Base-by-base conservation (phyloP, 345 rosid genomes). In the Camelina sativa region DNA sequence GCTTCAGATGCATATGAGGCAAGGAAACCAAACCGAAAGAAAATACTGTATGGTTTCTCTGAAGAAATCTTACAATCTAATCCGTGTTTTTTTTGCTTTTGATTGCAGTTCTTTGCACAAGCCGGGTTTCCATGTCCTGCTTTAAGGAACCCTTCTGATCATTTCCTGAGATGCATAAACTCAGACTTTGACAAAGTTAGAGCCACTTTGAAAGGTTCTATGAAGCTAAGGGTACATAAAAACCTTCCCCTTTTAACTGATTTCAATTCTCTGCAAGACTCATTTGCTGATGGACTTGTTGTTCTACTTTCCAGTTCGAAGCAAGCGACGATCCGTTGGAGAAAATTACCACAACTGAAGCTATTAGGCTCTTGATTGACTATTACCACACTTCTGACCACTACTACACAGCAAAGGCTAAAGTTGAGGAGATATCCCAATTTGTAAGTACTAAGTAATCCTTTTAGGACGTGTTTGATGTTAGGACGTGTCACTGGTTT, bases 71-170 rank as follows among this genome's bases (percentile, higher is more conserved):
- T 57, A 17, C n/a, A 61, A 60, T 67, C 53, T 73, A 53, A 72
- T 34, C 25, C 1, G 0, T 23, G 44, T 8, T 28, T 37, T 8
- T 28, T 37, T 44, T 19, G 22, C 57, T 57, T 53, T 17, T 10
- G 3, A 20, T 55, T 74, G 70, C 84, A 94, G 98, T 94, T 94
- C 86, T 94, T 94, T 23, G 98, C 95, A 56, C 91, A 88, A 82
- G 97, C 96, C 22, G 98, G 97, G 63, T 91, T 94, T 51, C 98
- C 98, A 22, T 94, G 97, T 79, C 97, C 98, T 69, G 80, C 96
- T 71, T 71, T 91, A 81, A 86, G 98, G 87, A 94, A 90, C 81
- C 97, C 96, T 4, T 94, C 98, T 11, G 98, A 94, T 82, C 97
- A 94, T 85, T 94, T 94, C 72, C 89, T 94, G 48, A 77, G 98